phyloP scores from a whole-genome alignment of 2,329 filamentous ascomycete genomes.

The Penicillium fuscoglaucum region DNA sequence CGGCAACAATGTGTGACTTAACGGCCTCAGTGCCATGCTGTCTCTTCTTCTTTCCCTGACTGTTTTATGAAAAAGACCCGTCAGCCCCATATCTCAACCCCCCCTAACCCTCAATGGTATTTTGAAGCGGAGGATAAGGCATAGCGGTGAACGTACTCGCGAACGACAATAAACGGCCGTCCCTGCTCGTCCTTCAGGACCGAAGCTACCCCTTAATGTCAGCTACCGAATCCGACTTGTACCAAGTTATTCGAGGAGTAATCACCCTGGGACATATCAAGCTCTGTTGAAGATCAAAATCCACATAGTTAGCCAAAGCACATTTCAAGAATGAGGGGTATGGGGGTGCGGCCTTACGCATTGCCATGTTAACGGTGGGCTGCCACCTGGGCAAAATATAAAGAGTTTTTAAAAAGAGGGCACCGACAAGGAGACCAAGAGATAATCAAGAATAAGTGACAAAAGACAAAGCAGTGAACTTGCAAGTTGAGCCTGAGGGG shows the following conservation, averaged over 20 bases:
- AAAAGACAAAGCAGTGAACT: constrained; percentile 10
- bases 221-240: constrained; percentile 25
- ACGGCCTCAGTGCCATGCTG: constrained; percentile 95
- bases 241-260: constrained; percentile 10
- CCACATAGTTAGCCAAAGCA: constrained; percentile 30
- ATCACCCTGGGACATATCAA: constrained; percentile 51
- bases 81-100: constrained; percentile 28
- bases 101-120: constrained; percentile 9
- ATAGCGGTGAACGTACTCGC: constrained; percentile 69
- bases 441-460: constrained; percentile 2
- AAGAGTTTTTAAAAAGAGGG: constrained; percentile 11
- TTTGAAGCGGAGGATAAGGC: constrained; percentile 6
- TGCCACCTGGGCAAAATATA: constrained; percentile 35
- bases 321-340: constrained; percentile 39
- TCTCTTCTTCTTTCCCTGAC: constrained; percentile 96
- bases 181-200: constrained; percentile 97
- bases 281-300: constrained; percentile 35
- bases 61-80: constrained; percentile 40
- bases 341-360: constrained; percentile 41
- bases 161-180: constrained; percentile 94
- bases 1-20: constrained; percentile 96
- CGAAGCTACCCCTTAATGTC: constrained; percentile 51
- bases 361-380: constrained; percentile 47
- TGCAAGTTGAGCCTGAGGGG: constrained; percentile 24
- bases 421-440: constrained; percentile 8